Evolutionary conservation across 371 early-diverging fungal species (phyloP).

Genomic region (Dichotomocladium elegans): DNA sequence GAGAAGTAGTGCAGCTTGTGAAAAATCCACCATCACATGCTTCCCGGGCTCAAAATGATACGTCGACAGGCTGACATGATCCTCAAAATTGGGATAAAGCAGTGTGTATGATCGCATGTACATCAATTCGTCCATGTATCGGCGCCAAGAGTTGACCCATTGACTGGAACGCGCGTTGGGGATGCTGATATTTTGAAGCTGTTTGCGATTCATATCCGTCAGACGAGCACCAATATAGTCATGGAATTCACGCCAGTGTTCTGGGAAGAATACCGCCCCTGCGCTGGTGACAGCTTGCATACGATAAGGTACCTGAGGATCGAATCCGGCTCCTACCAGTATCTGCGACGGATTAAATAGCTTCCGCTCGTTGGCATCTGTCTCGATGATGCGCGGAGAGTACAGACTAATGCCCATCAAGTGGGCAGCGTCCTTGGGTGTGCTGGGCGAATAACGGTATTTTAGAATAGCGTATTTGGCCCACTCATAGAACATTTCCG

Average conservation of each 20-base stretch:
- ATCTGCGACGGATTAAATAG: constrained; percentile 14
- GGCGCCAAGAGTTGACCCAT: constrained; percentile 62
- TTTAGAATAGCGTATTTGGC: constrained; percentile 52
- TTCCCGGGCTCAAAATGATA: constrained; percentile 49
- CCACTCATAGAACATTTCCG: constrained; percentile 55
- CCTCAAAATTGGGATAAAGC: constrained; percentile 55
- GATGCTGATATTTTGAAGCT: constrained; percentile 41
- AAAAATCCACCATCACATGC: constrained; percentile 35
- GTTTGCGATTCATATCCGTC: constrained; percentile 36
- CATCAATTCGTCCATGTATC: constrained; percentile 58
- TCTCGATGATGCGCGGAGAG: constrained; percentile 43
- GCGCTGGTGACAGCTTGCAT: constrained; percentile 50
- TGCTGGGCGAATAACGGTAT: constrained; percentile 39
- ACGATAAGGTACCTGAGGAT: constrained; percentile 34
- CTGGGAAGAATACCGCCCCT: constrained; percentile 63
- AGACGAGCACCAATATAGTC: constrained; percentile 57
- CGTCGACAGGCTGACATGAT: constrained; percentile 50
- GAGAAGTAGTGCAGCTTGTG: constrained; percentile 33
- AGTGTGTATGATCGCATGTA: constrained; percentile 59
- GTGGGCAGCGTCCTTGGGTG: constrained; percentile 19
- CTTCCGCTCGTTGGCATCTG: constrained; percentile 17
- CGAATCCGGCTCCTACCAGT: constrained; percentile 28
- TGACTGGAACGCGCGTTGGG: constrained; percentile 46
- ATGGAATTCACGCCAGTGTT: constrained; percentile 67
- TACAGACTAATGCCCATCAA: constrained; percentile 65